Evolutionary conservation across 208 protist species (phyloP).

Genomic region (Crithidia fasciculata): DNA sequence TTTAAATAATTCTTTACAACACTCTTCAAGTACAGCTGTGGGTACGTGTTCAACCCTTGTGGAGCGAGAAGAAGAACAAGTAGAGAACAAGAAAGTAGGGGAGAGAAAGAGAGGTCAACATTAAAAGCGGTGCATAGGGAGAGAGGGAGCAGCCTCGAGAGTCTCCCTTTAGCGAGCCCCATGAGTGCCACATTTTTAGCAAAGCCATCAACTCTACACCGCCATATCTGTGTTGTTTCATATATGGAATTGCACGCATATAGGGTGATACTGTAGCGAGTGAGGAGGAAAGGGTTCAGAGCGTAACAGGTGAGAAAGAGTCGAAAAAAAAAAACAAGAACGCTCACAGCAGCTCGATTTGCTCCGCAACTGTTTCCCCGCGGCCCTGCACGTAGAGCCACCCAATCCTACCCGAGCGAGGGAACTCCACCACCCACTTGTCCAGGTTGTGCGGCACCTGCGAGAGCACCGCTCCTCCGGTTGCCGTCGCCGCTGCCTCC

Average conservation of each 20-base stretch:
- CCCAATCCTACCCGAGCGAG: constrained; percentile 6
- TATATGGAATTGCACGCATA: too few relatives aligned
- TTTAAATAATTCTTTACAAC: too few relatives aligned
- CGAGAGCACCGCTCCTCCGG: neutral
- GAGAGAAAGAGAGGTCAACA: neutral
- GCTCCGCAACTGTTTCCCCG: constrained; percentile 18
- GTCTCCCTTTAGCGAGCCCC: too few relatives aligned
- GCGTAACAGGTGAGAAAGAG: neutral
- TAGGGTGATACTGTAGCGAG: too few relatives aligned
- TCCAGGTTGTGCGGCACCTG: constrained; percentile 4
- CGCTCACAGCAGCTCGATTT: constrained; percentile 7
- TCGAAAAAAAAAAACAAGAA: neutral
- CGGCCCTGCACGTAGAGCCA: constrained; percentile 40
- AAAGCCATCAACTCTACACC: too few relatives aligned
- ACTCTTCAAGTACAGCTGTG: too few relatives aligned
- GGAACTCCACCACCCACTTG: constrained; percentile 13
- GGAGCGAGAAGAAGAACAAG: too few relatives aligned
- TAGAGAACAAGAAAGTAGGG: too few relatives aligned
- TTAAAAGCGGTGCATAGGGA: neutral
- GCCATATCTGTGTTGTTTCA: too few relatives aligned
- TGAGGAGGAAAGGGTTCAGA: neutral
- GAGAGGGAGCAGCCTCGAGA: neutral
- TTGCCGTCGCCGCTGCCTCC: neutral
- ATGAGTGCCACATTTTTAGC: too few relatives aligned
- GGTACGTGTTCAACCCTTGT: too few relatives aligned